A percentile compares a stretch with the other conserved stretches of the same genome.
These are phyloP conservation scores for Polytrichum formosum DNA, from an alignment of 225 moss, liverwort and hornwort species.

Conservation along the genomic window DNA sequence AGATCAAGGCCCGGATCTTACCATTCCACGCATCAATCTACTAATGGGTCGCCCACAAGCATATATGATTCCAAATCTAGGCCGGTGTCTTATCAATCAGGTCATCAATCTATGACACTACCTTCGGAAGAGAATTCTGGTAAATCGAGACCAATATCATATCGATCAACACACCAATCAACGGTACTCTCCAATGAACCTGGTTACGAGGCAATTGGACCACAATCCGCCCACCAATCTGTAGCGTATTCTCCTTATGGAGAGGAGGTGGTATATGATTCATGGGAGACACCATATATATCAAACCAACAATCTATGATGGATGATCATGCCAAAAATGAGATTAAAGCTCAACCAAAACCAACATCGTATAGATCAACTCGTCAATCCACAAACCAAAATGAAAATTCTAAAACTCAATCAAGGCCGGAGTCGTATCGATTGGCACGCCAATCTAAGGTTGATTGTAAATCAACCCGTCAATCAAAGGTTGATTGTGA, in stretches of 20 bases:
- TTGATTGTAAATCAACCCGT: no score
- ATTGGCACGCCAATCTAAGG: no score
- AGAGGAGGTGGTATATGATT: background rate
- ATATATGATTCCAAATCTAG: background rate
- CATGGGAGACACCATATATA: slow-evolving; percentile 10
- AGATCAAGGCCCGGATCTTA: no score
- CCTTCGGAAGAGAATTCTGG: no score
- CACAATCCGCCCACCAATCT: no score
- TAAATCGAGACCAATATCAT: background rate
- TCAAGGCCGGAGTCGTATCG: slow-evolving; percentile 2
- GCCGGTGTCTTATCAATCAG: background rate
- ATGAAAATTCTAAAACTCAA: slow-evolving; percentile 4
- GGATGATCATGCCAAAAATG: no score
- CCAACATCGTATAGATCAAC: background rate
- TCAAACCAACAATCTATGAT: background rate
- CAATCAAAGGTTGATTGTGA: no score
- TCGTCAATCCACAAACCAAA: background rate
- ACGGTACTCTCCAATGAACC: no score
- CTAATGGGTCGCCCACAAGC: no score
- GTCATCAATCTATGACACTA: background rate
- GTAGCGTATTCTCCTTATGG: background rate
- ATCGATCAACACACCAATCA: background rate
- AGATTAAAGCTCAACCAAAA: background rate
- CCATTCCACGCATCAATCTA: no score
- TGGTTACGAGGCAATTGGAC: no score